Percentiles rank a stretch among this genome's conserved stretches.
phyloP scores from a whole-genome alignment of 2,329 filamentous ascomycete genomes.

The Calonectria honghensis region DNA sequence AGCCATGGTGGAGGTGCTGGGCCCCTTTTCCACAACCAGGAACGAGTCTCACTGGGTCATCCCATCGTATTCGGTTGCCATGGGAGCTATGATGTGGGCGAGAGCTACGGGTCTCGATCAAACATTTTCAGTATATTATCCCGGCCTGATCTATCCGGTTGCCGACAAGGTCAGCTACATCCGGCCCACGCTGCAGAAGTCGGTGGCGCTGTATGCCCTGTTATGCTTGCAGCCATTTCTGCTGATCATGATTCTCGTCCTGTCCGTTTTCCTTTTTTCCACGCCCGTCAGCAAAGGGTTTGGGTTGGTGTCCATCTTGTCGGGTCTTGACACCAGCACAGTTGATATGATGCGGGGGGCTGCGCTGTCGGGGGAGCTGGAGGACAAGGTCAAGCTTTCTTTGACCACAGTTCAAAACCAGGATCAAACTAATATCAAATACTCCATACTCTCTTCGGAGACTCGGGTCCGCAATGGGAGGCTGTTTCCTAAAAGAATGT shows the following conservation, averaged over 20 bases:
- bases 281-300: background rate
- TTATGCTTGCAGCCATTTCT: background rate
- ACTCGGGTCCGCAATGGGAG: background rate
- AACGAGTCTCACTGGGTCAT: background rate
- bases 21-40: background rate
- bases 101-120: background rate
- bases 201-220: background rate
- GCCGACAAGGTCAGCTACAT: background rate
- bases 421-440: background rate
- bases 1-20: constrained; percentile 18
- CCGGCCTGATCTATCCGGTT: background rate
- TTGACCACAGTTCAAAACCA: background rate
- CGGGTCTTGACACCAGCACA: background rate
- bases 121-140: background rate
- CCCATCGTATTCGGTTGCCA: background rate
- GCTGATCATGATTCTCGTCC: background rate
- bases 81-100: constrained; percentile 14
- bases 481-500: background rate
- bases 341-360: background rate
- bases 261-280: background rate
- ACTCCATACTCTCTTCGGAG: background rate
- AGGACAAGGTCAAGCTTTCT: background rate
- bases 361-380: background rate
- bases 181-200: constrained; percentile 11
- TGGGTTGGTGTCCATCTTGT: background rate